Conservation (phyloP, 2,329 filamentous ascomycete species). For the Sporothrix luriei region DNA sequence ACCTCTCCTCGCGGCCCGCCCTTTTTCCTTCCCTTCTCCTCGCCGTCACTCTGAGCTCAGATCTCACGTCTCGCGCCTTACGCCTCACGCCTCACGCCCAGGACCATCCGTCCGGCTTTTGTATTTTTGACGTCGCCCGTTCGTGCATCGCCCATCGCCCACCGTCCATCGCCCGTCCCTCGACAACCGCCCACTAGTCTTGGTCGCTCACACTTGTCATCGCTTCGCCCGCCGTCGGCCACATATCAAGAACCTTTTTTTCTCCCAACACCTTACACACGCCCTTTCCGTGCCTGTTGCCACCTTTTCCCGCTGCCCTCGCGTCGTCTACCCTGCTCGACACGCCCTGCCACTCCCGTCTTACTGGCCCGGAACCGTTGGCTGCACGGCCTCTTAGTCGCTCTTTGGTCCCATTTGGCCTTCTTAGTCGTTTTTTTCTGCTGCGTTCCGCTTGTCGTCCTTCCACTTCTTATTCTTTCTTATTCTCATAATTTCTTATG, state of each 20-base stretch:
- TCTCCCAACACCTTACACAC: conserved; percentile 24
- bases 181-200: neutral
- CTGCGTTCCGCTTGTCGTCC: neutral
- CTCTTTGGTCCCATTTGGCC: neutral
- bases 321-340: conserved; percentile 20
- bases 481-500: neutral
- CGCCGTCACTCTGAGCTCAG: too few relatives aligned
- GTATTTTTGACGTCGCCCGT: conserved; percentile 14
- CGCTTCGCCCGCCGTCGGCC: neutral
- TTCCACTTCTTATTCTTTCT: conserved; percentile 19
- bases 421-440: neutral
- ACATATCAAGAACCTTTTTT: conserved; percentile 28
- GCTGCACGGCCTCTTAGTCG: conserved; percentile 17
- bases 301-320: conserved; percentile 27
- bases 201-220: neutral
- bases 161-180: neutral
- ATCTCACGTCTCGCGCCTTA: neutral
- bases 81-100: neutral
- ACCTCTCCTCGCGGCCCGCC: too few relatives aligned
- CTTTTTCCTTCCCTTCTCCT: neutral
- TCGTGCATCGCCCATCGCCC: neutral
- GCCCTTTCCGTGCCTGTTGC: conserved; percentile 22
- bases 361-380: conserved; percentile 24
- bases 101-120: conserved; percentile 5
- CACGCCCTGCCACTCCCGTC: conserved; percentile 24